Conservation (phyloP, 2,329 filamentous ascomycete species). For the Colletotrichum sp. region DNA sequence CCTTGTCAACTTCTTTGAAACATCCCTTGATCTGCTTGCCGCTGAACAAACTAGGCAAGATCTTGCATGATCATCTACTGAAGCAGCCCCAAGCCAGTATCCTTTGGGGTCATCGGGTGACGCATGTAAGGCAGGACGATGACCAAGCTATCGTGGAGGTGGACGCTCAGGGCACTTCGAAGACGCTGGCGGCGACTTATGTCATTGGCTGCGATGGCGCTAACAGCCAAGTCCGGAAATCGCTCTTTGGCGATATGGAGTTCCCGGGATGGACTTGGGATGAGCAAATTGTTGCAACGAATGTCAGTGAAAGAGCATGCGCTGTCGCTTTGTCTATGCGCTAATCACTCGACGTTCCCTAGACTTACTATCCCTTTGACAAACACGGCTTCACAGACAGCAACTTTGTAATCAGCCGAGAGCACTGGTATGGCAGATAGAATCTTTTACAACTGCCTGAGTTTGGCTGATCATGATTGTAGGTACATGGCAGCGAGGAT, state of each 20-base stretch:
- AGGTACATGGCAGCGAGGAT: background rate
- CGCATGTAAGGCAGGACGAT: background rate
- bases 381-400: background rate
- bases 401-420: background rate
- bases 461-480: background rate
- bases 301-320: background rate
- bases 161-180: background rate
- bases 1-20: background rate
- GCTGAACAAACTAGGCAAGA: background rate
- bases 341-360: rapidly evolving
- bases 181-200: background rate
- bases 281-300: background rate
- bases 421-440: background rate
- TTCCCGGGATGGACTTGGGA: background rate
- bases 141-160: background rate
- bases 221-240: background rate
- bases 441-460: background rate
- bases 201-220: background rate
- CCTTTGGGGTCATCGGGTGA: background rate
- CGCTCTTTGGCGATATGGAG: background rate
- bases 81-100: background rate
- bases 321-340: background rate
- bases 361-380: background rate
- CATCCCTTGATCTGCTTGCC: background rate
- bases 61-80: background rate